phyloP scores from a whole-genome alignment of 1,139 yeast genomes.

The Saccharomyces hybrid region DNA sequence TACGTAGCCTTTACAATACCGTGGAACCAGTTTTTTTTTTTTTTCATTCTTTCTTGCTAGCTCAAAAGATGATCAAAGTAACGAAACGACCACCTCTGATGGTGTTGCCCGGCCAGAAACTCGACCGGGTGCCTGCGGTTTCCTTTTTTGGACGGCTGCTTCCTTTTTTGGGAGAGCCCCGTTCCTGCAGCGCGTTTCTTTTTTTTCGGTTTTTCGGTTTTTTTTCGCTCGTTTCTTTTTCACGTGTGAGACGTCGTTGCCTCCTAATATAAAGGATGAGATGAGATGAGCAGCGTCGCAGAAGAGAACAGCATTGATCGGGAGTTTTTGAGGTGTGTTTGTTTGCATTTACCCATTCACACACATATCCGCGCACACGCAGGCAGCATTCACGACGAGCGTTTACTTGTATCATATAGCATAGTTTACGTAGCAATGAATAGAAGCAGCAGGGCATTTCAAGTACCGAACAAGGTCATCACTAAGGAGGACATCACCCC shows the following conservation, averaged over 20 bases:
- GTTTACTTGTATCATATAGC: conserved; percentile 1
- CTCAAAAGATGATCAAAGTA: not conserved
- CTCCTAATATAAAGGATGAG: conserved; percentile 2
- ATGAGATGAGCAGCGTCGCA: not conserved
- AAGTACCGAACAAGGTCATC: conserved; percentile 15
- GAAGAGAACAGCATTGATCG: not conserved
- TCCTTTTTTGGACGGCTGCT: not conserved
- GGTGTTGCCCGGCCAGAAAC: not conserved
- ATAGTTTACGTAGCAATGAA: conserved; percentile 1
- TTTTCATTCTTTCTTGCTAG: not conserved
- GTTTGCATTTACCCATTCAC: not conserved
- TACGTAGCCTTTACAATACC: not conserved
- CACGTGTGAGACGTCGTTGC: not conserved
- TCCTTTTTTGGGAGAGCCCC: not conserved
- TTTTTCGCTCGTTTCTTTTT: not conserved
- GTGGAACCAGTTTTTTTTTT: not conserved
- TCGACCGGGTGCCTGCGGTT: not conserved
- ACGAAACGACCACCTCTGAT: not conserved
- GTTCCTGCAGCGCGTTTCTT: conserved; percentile 3
- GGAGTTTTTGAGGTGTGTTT: not conserved
- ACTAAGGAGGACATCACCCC: conserved; percentile 26
- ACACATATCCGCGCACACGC: not conserved
- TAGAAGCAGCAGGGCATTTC: conserved; percentile 10
- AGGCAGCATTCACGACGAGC: not conserved
- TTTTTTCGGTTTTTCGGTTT: not conserved